Evolutionary conservation across 306 rosid genomes (phyloP).

Genomic region (Psophocarpus tetragonolobus): DNA sequence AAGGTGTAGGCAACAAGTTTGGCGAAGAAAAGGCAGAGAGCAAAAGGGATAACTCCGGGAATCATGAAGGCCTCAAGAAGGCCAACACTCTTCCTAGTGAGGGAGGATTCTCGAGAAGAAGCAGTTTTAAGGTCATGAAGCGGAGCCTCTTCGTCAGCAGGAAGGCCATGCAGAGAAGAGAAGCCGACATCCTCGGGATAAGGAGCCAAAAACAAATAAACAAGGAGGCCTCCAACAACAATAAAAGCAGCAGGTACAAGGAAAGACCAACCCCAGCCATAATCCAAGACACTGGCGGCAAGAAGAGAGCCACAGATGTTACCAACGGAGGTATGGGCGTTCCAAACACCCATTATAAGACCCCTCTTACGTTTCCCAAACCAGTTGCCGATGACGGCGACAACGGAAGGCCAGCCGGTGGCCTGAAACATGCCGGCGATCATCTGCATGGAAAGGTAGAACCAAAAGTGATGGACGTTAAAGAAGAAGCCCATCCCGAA

Average conservation of each 20-base stretch:
- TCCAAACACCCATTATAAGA: slow-evolving; percentile 86
- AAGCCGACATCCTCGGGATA: slow-evolving; percentile 73
- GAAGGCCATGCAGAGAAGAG: slow-evolving; percentile 24
- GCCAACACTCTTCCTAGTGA: slow-evolving; percentile 55
- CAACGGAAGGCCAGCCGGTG: slow-evolving; percentile 91
- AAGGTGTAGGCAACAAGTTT: slow-evolving; percentile 90
- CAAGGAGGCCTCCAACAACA: slow-evolving; percentile 59
- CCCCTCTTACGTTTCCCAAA: slow-evolving; percentile 83
- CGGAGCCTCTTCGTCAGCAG: slow-evolving; percentile 55
- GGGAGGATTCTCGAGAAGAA: slow-evolving; percentile 23
- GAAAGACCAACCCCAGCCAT: slow-evolving; percentile 93
- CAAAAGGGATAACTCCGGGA: slow-evolving; percentile 81
- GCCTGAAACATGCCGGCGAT: slow-evolving; percentile 80
- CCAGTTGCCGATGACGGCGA: slow-evolving; percentile 89
- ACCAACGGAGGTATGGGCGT: slow-evolving; percentile 84
- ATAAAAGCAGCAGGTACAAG: slow-evolving; percentile 57
- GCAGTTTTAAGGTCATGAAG: too few relatives aligned
- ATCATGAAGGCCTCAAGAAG: slow-evolving; percentile 68
- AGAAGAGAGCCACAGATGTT: slow-evolving; percentile 76
- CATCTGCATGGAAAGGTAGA: slow-evolving; percentile 67
- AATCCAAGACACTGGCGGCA: slow-evolving; percentile 75
- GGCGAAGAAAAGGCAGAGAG: slow-evolving; percentile 80
- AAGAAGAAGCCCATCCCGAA: slow-evolving; percentile 81
- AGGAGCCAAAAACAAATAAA: slow-evolving; percentile 64
- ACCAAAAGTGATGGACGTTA: slow-evolving; percentile 68